A percentile compares a stretch with the other conserved stretches of the same genome.
Conservation (phyloP, 192 early-diverging fungal species). For the Backusella westeae region DNA sequence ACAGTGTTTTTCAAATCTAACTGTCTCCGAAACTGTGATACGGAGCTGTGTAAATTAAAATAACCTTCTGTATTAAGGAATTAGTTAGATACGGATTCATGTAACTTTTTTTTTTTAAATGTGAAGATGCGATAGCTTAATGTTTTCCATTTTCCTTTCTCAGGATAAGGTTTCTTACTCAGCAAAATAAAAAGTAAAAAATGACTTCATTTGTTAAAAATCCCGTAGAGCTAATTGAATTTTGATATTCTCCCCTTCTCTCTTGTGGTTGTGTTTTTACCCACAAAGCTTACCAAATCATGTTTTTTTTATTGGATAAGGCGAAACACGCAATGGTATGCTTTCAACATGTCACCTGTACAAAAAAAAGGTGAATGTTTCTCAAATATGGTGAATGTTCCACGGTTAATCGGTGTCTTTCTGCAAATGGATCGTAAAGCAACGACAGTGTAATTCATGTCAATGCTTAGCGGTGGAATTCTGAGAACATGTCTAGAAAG, state of each 20-base stretch:
- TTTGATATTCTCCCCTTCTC: not conserved
- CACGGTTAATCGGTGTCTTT: not conserved
- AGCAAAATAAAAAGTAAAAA: not conserved
- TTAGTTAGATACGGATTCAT: not conserved
- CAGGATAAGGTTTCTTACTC: slow-evolving; percentile 1
- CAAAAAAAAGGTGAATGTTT: not conserved
- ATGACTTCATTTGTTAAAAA: not conserved
- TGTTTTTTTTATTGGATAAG: not conserved
- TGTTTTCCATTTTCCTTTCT: not conserved
- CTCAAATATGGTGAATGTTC: not conserved
- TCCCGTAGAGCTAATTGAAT: not conserved
- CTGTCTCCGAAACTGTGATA: slow-evolving; percentile 1
- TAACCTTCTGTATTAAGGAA: not conserved
- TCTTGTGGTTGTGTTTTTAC: not conserved
- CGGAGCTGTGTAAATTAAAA: not conserved
- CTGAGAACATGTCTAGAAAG: not conserved
- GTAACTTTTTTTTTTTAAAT: not conserved
- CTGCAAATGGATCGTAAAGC: not conserved
- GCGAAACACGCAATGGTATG: not conserved
- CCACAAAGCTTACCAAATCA: not conserved
- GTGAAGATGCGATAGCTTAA: not conserved
- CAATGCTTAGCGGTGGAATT: slow-evolving; percentile 4
- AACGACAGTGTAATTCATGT: not conserved
- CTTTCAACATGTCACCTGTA: not conserved
- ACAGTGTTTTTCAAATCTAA: not conserved